Conservation (phyloP, 2,329 filamentous ascomycete genomes). For the Fusarium metavorans region DNA sequence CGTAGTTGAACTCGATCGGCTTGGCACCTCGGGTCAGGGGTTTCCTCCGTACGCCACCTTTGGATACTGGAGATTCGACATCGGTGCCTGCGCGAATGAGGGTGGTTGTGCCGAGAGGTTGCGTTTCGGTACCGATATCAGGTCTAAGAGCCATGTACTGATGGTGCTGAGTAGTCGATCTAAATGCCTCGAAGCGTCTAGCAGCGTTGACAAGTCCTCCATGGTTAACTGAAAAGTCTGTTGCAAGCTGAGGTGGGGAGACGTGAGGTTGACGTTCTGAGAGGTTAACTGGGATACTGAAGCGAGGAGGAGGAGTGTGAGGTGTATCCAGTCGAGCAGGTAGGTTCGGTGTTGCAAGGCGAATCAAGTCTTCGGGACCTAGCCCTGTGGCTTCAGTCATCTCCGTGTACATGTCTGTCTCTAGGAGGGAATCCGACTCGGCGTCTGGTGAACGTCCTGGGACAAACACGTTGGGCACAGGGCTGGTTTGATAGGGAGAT, state of each 20-base stretch:
- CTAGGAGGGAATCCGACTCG: conserved; percentile 38
- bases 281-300: conserved; percentile 20
- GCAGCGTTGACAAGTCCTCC: conserved; percentile 40
- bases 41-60: conserved; percentile 36
- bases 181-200: conserved; percentile 40
- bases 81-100: conserved; percentile 38
- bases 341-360: conserved; percentile 41
- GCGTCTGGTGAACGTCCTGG: conserved; percentile 9
- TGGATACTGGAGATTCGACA: conserved; percentile 16
- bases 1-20: conserved; percentile 41
- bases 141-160: conserved; percentile 40
- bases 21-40: conserved; percentile 39
- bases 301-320: conserved; percentile 30
- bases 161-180: conserved; percentile 32
- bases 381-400: conserved; percentile 16
- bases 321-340: conserved; percentile 42
- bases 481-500: conserved; percentile 23
- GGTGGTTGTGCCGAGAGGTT: conserved; percentile 35
- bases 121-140: conserved; percentile 28
- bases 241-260: background rate
- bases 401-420: conserved; percentile 22
- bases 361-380: conserved; percentile 37
- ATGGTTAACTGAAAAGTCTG: conserved; percentile 33
- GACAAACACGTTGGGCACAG: conserved; percentile 14
- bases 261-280: conserved; percentile 13